phyloP scores from a whole-genome alignment of 2,329 filamentous ascomycete species.

The Fusarium mundagurra region DNA sequence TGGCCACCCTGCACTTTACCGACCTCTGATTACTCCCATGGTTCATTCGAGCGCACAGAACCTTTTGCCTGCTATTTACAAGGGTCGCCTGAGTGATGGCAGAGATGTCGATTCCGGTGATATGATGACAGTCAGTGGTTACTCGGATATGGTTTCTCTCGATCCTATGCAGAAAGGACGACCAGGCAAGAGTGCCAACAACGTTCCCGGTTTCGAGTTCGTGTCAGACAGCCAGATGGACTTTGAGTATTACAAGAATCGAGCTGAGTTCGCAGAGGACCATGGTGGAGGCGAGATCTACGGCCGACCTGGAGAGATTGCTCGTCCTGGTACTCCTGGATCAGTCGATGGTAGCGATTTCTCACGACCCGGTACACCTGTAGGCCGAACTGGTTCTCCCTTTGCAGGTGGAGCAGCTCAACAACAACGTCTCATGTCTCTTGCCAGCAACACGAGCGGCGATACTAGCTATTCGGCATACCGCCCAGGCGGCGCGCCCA shows the following conservation, averaged over 20 bases:
- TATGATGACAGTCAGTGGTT: slow-evolving; percentile 70
- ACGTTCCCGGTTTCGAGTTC: slow-evolving; percentile 83
- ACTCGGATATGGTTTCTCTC: slow-evolving; percentile 84
- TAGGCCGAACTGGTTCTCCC: slow-evolving; percentile 43
- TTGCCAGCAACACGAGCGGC: slow-evolving; percentile 36
- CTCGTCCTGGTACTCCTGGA: slow-evolving; percentile 70
- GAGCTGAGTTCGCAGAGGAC: slow-evolving; percentile 86
- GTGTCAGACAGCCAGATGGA: slow-evolving; percentile 88
- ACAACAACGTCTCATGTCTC: slow-evolving; percentile 41
- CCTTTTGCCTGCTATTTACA: slow-evolving; percentile 85
- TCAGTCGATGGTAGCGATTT: slow-evolving; percentile 58
- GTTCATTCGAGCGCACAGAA: slow-evolving; percentile 91
- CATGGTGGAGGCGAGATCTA: slow-evolving; percentile 81
- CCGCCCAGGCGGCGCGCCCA: slow-evolving; percentile 27
- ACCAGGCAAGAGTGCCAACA: slow-evolving; percentile 56
- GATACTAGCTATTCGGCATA: slow-evolving; percentile 47
- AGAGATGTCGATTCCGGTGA: slow-evolving; percentile 68
- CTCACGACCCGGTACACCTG: slow-evolving; percentile 63
- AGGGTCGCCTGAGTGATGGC: slow-evolving; percentile 77
- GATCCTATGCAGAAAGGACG: slow-evolving; percentile 75
- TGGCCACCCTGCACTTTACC: slow-evolving; percentile 90
- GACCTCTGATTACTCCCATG: slow-evolving; percentile 92
- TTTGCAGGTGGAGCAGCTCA: slow-evolving; percentile 45
- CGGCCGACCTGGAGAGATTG: slow-evolving; percentile 67
- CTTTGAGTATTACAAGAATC: slow-evolving; percentile 91